Base-by-base conservation (phyloP, 331 rosid species). In the Acacia concinna region DNA sequence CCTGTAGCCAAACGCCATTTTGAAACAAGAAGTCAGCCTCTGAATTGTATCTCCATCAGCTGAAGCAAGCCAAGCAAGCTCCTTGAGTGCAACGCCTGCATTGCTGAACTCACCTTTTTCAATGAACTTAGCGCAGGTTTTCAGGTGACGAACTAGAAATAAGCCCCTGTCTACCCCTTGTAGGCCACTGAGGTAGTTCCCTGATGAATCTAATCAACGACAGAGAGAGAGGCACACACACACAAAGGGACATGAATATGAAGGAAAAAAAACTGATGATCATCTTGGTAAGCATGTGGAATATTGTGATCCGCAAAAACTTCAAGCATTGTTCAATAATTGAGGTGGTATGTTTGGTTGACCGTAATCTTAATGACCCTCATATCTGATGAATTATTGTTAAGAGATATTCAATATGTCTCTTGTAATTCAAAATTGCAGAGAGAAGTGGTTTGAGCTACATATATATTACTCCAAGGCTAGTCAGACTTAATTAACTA, bases 1-100 rank as follows among this genome's bases (percentile, higher is more conserved):
- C 27, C 85, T 80, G 78, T 68, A 83, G 0, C 87, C 85, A 32
- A 93, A 81, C 1, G 90, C 94, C 74, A 89, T 87, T 0, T 51
- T 77, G 81, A 88, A 81, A 75, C 83, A 86, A 60, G 90, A 87
- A 20, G 92, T 90, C 1, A 91, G 84, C 21, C 94, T 73, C 68
- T 93, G 93, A 79, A 89, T 76, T 11, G 89, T n/a, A 74, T 89
- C 93, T 0, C 94, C 94, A 37, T 85, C 86, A 0, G 92, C 87
- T 15, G 93, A 88, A n/a, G 90, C 85, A 6, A 89, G 83, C 28
- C 46, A 84, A 44, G 91, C 81, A 34, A 87, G 87, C 2, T 77
- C 76, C 64, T 88, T 88, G 0, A 93, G 86, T 59, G 76, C 81
- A 14, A 56, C 27, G 51, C 89, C 83, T 23, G 98, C 93, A 49